Base-by-base conservation (phyloP, 257 asterid genomes). In the Perilla frutescens region DNA sequence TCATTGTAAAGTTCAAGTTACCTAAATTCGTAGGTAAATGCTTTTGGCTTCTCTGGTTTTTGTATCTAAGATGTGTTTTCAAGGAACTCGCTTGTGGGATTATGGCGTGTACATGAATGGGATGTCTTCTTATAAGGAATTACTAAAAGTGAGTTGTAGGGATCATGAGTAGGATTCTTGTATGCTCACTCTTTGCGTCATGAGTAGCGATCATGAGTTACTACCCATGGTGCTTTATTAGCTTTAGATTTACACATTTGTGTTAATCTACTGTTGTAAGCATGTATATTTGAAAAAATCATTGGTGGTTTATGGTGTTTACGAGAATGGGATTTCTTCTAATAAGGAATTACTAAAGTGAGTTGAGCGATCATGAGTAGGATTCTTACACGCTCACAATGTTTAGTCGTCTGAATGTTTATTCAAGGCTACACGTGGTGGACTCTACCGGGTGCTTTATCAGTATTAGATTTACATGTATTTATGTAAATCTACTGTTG, bases 31-130 rank as follows among this genome's bases (percentile, higher is more conserved):
- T 58, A 29, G 50, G 57, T n/a, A 31, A 50, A 55, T 48, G n/a
- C 53, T 56, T 14, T 29, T 57, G 9, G 15, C 37, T 9, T 53
- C 72, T 36, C 48, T 5, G 8, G 7, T 62, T 70, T 53, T 9
- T n/a, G 53, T 40, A 29, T 49, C 58, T 67, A 71, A 49, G 50
- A 72, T 58, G 73, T 72, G 70, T 44, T 71, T 9, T 36, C 69
- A 58, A 65, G 66, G 48, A 67, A 61, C 62, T 14, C 12, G 20
- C 34, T 45, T 7, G 43, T 20, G 44, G 43, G n/a, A 4, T 26
- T 58, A 9, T 72, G 53, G 32, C 1, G 15, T 20, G 47, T 45
- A 48, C 48, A 32, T 48, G 58, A 56, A 55, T 48, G 70, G 6
- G 76, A 53, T 72, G 54, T 14, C 66, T 48, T 44, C 44, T 58